Conservation (phyloP, 2,329 filamentous ascomycete species). For the Aspergillus sp. region DNA sequence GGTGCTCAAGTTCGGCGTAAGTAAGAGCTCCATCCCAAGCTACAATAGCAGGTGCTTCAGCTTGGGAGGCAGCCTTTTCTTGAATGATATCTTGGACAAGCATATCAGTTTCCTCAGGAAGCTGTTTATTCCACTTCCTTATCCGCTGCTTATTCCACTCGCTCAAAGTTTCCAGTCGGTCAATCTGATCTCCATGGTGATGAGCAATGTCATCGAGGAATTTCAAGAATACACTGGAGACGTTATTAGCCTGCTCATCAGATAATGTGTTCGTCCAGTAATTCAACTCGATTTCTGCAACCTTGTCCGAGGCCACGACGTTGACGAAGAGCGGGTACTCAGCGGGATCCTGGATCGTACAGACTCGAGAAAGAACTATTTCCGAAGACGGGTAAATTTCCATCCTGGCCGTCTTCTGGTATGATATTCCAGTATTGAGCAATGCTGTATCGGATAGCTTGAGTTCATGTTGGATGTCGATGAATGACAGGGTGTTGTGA, state of each 20-base stretch:
- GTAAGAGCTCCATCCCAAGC: constrained; percentile 35
- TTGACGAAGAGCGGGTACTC: constrained; percentile 51
- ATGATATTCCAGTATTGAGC: constrained; percentile 52
- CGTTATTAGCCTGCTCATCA: constrained; percentile 37
- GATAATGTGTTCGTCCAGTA: constrained; percentile 45
- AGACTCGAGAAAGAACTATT: constrained; percentile 40
- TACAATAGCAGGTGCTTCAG: constrained; percentile 28
- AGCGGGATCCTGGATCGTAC: constrained; percentile 48
- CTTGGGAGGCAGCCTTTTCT: constrained; percentile 21
- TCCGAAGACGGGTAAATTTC: constrained; percentile 21
- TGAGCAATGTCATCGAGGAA: constrained; percentile 40
- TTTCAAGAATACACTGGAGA: constrained; percentile 39
- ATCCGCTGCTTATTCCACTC: constrained; percentile 32
- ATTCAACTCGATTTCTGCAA: constrained; percentile 38
- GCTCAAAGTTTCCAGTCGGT: constrained; percentile 40
- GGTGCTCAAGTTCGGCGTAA: constrained; percentile 33
- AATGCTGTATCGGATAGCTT: constrained; percentile 38
- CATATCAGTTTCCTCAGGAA: constrained; percentile 22
- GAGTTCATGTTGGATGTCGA: constrained; percentile 49
- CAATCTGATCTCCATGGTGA: constrained; percentile 32
- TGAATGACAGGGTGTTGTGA: constrained; percentile 45
- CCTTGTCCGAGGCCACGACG: constrained; percentile 46
- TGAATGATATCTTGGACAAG: constrained; percentile 31
- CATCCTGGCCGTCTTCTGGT: constrained; percentile 42
- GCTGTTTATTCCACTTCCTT: constrained; percentile 29